Base-by-base conservation (phyloP, 768 basidiomycete species). In the Amanita fuliginea region DNA sequence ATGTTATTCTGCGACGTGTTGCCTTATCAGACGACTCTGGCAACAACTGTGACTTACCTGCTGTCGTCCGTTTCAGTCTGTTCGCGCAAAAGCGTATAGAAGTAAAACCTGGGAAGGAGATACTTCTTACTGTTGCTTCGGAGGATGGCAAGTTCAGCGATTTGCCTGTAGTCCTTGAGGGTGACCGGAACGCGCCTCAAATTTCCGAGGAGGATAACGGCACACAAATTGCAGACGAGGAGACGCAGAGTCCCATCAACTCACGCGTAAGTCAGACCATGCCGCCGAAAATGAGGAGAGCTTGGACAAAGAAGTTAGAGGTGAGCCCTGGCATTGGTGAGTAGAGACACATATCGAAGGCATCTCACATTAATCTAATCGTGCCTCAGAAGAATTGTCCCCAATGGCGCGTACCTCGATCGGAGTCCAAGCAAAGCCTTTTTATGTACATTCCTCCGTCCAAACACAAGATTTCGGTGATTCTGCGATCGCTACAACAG, bases 21-120 rank as follows among this genome's bases (percentile, higher is more conserved):
- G 71, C 71, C 53, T 48, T 67, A 16, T 61, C 71, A 10, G 74
- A 75, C 22, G 69, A 74, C 55, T 64, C 73, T 8, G 62, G 57
- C 47, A 72, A 72, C 46, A 70, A 70, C 46, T 70, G 60, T 8
- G 63, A 67, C n/a, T 61, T 62, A 16, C 57, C 60, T 19, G 57
- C 64, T 24, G 59, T 74, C 49, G 71, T 75, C 34, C 76, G 74
- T 60, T 86, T 82, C 59, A 76, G 72, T 58, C 66, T 86, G 10
- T 80, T 82, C 59, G 80, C 83, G 3, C 73, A 75, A 56, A 86
- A 86, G 67, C 67, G 77, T 53, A 79, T 86, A 60, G 78, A 78
- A 59, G 74, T 83, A 56, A 82, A 75, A 59, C 77, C 81, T 10
- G 83, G 83, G 51, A 82, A 82, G 63, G 80, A 81, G 64, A 76